Evolutionary conservation across 2,329 filamentous ascomycete species (phyloP).

Genomic region (Simplicillium aogashimaense): DNA sequence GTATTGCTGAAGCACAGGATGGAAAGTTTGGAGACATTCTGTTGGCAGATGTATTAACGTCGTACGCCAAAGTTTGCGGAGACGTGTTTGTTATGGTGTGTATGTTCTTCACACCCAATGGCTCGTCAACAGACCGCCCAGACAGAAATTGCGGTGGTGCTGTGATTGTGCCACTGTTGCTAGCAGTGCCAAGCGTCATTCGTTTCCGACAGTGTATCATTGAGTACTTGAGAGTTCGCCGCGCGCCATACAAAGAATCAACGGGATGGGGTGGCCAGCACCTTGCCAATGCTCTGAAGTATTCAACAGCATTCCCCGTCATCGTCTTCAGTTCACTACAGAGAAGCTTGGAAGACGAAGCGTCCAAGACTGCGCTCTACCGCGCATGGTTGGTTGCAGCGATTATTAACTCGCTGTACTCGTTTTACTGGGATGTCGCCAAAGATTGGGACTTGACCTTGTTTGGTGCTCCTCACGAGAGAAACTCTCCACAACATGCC

Average conservation of each 20-base stretch:
- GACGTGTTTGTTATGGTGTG: constrained; percentile 83
- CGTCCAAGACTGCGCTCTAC: constrained; percentile 33
- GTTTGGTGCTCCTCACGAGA: constrained; percentile 50
- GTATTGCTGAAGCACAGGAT: constrained; percentile 75
- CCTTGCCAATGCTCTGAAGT: constrained; percentile 89
- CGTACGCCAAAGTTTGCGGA: constrained; percentile 84
- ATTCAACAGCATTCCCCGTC: constrained; percentile 87
- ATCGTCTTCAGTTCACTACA: constrained; percentile 71
- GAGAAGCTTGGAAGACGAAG: constrained; percentile 41
- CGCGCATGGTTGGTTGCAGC: constrained; percentile 62
- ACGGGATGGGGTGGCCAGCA: constrained; percentile 75
- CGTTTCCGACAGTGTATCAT: constrained; percentile 87
- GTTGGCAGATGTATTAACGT: constrained; percentile 87
- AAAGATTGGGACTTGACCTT: constrained; percentile 95
- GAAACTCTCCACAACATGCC: constrained; percentile 55
- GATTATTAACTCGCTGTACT: constrained; percentile 78
- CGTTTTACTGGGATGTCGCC: constrained; percentile 97
- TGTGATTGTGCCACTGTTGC: constrained; percentile 73
- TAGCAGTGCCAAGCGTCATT: constrained; percentile 74
- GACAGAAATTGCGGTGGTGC: constrained; percentile 73
- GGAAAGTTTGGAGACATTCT: constrained; percentile 93
- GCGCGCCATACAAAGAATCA: constrained; percentile 42
- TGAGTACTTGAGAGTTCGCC: constrained; percentile 67
- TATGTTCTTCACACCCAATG: constrained; percentile 72
- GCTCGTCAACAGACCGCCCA: constrained; percentile 69